These are phyloP conservation scores for Mycothermus thermophilus DNA, from an alignment of 495 filamentous ascomycete genomes.

Conservation along the genomic window DNA sequence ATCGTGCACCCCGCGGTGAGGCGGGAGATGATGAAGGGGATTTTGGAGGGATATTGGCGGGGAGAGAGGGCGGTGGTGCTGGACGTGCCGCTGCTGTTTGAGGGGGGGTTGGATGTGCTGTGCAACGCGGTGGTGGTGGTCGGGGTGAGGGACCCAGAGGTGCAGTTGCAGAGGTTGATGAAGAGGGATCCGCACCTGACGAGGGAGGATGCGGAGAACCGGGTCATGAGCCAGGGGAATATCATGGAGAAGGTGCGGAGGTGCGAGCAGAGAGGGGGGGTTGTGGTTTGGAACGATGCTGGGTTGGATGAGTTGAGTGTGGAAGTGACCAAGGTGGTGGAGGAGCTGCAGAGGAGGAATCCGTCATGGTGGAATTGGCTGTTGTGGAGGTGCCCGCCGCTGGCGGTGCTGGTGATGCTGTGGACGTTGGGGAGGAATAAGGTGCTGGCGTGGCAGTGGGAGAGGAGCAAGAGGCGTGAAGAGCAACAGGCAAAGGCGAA, in stretches of 20 bases:
- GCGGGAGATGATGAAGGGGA: constrained; percentile 54
- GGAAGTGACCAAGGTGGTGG: constrained; percentile 50
- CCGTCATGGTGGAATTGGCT: constrained; percentile 71
- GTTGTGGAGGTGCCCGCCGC: constrained; percentile 55
- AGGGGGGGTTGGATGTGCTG: constrained; percentile 62
- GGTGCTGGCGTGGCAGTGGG: constrained; percentile 54
- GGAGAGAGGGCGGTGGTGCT: constrained; percentile 82
- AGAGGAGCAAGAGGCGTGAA: too few relatives aligned
- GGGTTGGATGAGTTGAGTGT: constrained; percentile 48
- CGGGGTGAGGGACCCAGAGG: constrained; percentile 52
- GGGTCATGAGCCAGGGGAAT: constrained; percentile 73
- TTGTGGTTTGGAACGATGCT: constrained; percentile 81
- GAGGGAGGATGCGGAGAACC: constrained; percentile 63
- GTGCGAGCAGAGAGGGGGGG: constrained; percentile 55
- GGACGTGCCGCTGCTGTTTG: constrained; percentile 85
- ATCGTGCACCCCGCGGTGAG: constrained; percentile 86
- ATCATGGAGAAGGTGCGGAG: constrained; percentile 66
- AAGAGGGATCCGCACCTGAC: constrained; percentile 59
- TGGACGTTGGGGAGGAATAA: constrained; percentile 57
- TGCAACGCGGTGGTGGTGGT: constrained; percentile 80
- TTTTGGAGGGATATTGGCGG: constrained; percentile 49
- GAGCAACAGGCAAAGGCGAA: constrained; percentile 65
- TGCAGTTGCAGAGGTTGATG: constrained; percentile 67
- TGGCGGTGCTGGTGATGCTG: constrained; percentile 48
- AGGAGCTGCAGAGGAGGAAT: constrained; percentile 44